Percentiles rank a stretch among this genome's conserved stretches.
Conservation (phyloP, 2,329 filamentous ascomycete genomes). For the Fusarium sp. region DNA sequence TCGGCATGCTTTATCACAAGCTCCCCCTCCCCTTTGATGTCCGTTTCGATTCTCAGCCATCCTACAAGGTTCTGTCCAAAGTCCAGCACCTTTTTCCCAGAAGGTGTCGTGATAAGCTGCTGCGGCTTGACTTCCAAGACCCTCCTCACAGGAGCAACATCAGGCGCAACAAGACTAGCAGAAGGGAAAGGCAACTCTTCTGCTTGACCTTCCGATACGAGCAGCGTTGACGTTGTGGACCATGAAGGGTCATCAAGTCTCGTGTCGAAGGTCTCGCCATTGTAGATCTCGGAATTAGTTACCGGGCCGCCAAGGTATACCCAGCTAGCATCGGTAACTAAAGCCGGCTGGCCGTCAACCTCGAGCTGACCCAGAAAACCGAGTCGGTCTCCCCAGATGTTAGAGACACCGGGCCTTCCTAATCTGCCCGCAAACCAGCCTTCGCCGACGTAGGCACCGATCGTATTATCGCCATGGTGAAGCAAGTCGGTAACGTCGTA, state of each 20-base stretch:
- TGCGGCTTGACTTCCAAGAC: constrained; percentile 50
- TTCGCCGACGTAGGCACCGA: constrained; percentile 61
- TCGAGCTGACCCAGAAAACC: constrained; percentile 57
- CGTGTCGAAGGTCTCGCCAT: constrained; percentile 10
- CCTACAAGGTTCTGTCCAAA: constrained; percentile 73
- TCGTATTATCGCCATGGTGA: constrained; percentile 52
- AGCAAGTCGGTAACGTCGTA: constrained; percentile 65
- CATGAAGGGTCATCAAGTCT: not conserved
- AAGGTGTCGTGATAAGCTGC: constrained; percentile 52
- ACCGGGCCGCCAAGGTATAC: constrained; percentile 46
- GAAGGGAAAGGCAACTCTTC: not conserved
- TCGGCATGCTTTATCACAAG: constrained; percentile 66
- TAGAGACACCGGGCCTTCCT: constrained; percentile 29
- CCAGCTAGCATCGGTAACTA: constrained; percentile 53
- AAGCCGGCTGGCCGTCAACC: constrained; percentile 52
- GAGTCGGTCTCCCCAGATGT: constrained; percentile 56
- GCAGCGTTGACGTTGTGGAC: not conserved
- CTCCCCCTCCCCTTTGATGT: constrained; percentile 53
- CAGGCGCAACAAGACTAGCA: constrained; percentile 53
- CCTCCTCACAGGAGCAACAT: constrained; percentile 59
- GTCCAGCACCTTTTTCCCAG: constrained; percentile 62
- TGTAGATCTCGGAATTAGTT: constrained; percentile 18
- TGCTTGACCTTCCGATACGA: not conserved
- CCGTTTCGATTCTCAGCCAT: constrained; percentile 55
- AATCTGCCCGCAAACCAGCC: constrained; percentile 64